Evolutionary conservation across 495 filamentous ascomycete species (phyloP).

Genomic region (Astrothelium macrocarpum): DNA sequence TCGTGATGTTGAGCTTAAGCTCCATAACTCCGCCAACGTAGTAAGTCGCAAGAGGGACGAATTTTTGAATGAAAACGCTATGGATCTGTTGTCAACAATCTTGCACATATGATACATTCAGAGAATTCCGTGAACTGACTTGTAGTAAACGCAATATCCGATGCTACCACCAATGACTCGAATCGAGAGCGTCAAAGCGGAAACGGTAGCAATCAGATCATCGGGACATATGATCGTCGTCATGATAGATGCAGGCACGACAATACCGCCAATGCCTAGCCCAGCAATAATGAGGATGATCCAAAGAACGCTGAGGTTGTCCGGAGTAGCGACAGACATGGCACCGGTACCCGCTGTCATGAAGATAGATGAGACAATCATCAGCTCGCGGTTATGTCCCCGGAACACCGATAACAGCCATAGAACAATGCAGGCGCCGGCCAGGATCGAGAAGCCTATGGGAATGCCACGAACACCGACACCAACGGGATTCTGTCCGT

Average conservation of each 20-base stretch:
- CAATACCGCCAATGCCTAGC: slow-evolving; percentile 63
- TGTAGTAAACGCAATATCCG: slow-evolving; percentile 25
- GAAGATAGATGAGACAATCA: slow-evolving; percentile 51
- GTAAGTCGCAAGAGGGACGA: slow-evolving; percentile 30
- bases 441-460: slow-evolving; percentile 53
- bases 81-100: neutral
- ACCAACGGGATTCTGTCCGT: slow-evolving; percentile 57
- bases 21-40: slow-evolving; percentile 48
- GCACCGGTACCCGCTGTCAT: slow-evolving; percentile 66
- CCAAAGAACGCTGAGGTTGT: slow-evolving; percentile 55
- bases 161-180: slow-evolving; percentile 27
- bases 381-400: slow-evolving; percentile 53
- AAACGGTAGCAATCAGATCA: slow-evolving; percentile 64
- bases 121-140: neutral
- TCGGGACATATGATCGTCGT: slow-evolving; percentile 65
- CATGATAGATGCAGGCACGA: slow-evolving; percentile 61
- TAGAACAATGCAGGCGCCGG: slow-evolving; percentile 53
- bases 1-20: slow-evolving; percentile 44
- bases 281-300: slow-evolving; percentile 54
- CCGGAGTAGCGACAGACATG: slow-evolving; percentile 43
- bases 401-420: slow-evolving; percentile 49
- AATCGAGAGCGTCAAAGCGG: slow-evolving; percentile 42
- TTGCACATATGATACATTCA: neutral
- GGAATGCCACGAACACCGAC: slow-evolving; percentile 59
- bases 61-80: slow-evolving; percentile 13